Base-by-base conservation (phyloP, 208 protist genomes). In the Leishmania gerbilli region DNA sequence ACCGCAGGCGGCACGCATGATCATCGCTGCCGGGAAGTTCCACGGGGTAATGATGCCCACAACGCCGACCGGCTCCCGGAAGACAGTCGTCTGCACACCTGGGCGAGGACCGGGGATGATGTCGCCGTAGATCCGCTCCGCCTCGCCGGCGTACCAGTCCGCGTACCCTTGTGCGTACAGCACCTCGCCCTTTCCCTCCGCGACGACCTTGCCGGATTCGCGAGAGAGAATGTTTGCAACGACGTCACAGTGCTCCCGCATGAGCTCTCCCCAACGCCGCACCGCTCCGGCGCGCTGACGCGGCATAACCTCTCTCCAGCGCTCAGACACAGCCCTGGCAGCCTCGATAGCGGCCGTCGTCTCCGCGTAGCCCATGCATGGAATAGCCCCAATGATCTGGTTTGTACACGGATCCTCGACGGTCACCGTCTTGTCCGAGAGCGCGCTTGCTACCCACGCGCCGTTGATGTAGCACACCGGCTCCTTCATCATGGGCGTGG, bases 1-100 rank as follows among this genome's bases (percentile, higher is more conserved):
- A 6, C 88, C 94, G 49, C 89, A 91, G 15, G 93, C 90, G 13
- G 93, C 89, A 17, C 91, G 92, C 15, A 89, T 91, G 65, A 96
- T 92, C 90, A 98, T 97, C 55, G 92, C 85, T 19, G 96, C 89
- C 4, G 97, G 97, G 72, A 97, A 98, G 88, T 99, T 99, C 94
- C 94, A 99, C 60, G 97, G 96, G n/a, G 94, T 98, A 56, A 98
- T 90, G 51, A 97, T 84, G 27, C 87, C 93, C 0, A 98, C 93
- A 37, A 98, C 90, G 8, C 97, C 96, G 31, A 98, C 79, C 4
- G 95, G 95, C 83, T 96, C 91, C 53, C 93, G 92, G 45, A 91
- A 79, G 40, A 97, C 91, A 62, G 89, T 95, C 8, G 90, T 90
- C 79, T 85, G 82, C 62, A 94, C 90, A 24, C 78, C 87, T 17